Conservation (phyloP, 768 basidiomycete species). For the Trametes cubensis region DNA sequence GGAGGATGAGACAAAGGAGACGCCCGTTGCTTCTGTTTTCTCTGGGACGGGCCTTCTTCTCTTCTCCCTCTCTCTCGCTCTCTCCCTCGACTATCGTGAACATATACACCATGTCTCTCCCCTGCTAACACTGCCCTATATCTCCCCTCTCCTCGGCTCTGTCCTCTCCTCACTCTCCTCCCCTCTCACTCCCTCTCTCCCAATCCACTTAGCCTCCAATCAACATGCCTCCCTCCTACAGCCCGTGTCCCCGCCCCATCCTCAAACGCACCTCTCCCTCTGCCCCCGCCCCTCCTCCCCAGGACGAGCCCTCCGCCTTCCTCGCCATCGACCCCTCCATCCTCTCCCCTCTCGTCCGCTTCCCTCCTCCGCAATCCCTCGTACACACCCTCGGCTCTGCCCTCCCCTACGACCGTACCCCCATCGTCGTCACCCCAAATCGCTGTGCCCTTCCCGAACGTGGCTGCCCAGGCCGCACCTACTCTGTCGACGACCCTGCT, state of each 20-base stretch:
- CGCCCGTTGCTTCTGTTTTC: slow-evolving; percentile 20
- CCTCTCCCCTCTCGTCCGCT: slow-evolving; percentile 52
- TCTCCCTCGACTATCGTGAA: not conserved
- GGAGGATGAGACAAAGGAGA: slow-evolving; percentile 16
- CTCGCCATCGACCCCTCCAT: slow-evolving; percentile 57
- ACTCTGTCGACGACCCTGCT: slow-evolving; percentile 48
- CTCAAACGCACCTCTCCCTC: slow-evolving; percentile 51
- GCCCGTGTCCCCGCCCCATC: slow-evolving; percentile 53
- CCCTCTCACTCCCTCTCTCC: too few species aligned
- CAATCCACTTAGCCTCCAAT: slow-evolving; percentile 6
- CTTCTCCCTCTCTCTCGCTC: not conserved
- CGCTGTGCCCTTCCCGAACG: slow-evolving; percentile 77
- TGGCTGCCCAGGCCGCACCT: slow-evolving; percentile 74
- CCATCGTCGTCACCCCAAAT: slow-evolving; percentile 74
- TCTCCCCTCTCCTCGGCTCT: not conserved
- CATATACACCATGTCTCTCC: slow-evolving; percentile 18
- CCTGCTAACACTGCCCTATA: slow-evolving; percentile 9
- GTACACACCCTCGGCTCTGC: slow-evolving; percentile 44
- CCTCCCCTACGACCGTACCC: slow-evolving; percentile 73
- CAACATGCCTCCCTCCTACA: slow-evolving; percentile 29
- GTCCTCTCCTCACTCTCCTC: not conserved
- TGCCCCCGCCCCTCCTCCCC: slow-evolving; percentile 26
- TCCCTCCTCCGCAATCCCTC: slow-evolving; percentile 44
- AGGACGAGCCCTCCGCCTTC: slow-evolving; percentile 36
- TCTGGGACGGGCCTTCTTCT: not conserved